Evolutionary conservation across 1,139 yeast genomes (phyloP).

Genomic region (Diutina pseudorugosa): DNA sequence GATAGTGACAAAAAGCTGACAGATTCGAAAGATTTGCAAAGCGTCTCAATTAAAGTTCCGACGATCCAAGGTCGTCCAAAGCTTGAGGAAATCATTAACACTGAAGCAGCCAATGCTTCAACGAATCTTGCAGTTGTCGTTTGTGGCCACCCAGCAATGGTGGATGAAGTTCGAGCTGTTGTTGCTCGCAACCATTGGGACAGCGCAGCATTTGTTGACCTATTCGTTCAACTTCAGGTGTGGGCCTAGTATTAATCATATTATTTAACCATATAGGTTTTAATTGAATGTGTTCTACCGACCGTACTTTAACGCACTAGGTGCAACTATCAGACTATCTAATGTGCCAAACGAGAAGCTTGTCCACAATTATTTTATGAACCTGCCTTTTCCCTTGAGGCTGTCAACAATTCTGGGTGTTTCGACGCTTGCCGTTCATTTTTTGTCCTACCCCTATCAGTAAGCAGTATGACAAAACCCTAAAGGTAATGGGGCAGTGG

Average conservation of each 20-base stretch:
- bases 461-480: no score
- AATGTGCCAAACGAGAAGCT: no score
- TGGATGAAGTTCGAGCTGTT: background rate
- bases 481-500: conserved; percentile 55
- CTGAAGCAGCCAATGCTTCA: background rate
- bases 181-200: background rate
- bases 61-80: background rate
- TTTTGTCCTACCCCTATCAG: no score
- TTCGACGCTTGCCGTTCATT: no score
- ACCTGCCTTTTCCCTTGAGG: no score
- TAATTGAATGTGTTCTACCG: no score
- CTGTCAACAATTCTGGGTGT: no score
- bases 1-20: background rate
- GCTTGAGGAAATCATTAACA: background rate
- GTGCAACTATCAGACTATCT: no score
- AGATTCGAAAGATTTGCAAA: background rate
- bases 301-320: no score
- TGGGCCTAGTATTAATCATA: conserved; percentile 2
- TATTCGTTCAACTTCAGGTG: conserved; percentile 1
- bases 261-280: no score
- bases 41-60: background rate
- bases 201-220: background rate
- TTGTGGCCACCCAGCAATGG: conserved; percentile 1
- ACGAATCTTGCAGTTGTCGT: background rate
- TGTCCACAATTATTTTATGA: no score